Evolutionary conservation across 2,329 filamentous ascomycete genomes (phyloP), one percentile per base, ranked within the genome.

Genomic region (Penicillium occitanis): DNA sequence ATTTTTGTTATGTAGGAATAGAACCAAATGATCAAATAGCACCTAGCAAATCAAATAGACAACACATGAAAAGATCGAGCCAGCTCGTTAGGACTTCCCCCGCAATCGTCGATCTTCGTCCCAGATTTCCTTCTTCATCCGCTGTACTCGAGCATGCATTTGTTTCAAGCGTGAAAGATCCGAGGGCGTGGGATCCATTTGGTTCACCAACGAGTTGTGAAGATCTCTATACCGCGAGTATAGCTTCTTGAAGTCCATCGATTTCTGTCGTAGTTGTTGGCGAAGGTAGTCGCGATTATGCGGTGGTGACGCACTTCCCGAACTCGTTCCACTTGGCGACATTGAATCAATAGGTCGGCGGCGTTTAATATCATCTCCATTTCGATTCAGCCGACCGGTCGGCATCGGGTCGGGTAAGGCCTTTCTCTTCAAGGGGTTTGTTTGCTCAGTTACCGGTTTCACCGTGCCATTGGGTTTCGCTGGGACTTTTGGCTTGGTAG

Each of bases 111-210:
- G 74, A 69, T 81, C 74, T 68, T 80, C 79, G 44, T 79, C 78
- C 79, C 79, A 80, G 68, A 88, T 87, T 72, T 87, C 84, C 67
- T 81, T 76, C 78, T 88, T 88, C 83, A 87, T 85, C 69, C 80
- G 79, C 70, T 84, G 80, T 57, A 87, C 74, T 69, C 81, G 79
- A 70, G 77, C 75, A 73, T 87, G 85, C 81, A 86, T 85, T 66
- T 77, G 80, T 71, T 83, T 81, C 63, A 89, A 72, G 66, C 82
- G 79, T 51, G 84, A 81, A 67, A 86, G 75, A 70, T 88, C 84
- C 25, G 80, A 76, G 59, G 78, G 79, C 8, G 84, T 80, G 3
- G 83, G 78, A 64, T 80, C 76, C 37, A 78, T 68, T 42, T 76
- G 75, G 6, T 73, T 71, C 22, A 75, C 74, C 67, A 84, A 70